Percentiles rank a stretch among this genome's conserved stretches.
Conservation (phyloP, 805 yeast genomes). For the Saccharomycopsis selenospora region DNA sequence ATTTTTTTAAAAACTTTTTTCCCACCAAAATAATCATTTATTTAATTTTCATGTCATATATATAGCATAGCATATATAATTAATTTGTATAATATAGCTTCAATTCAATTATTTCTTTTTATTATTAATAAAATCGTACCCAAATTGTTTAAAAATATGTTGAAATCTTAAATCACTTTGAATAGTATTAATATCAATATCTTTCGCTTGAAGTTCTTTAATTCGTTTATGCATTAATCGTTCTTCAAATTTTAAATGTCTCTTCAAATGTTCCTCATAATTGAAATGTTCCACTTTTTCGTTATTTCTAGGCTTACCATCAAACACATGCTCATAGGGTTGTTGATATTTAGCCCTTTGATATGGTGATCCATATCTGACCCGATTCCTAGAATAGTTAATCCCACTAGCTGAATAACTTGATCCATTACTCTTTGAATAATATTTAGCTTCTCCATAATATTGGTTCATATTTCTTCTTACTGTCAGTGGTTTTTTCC, state of each 20-base stretch:
- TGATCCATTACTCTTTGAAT: slow-evolving; percentile 24
- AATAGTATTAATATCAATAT: slow-evolving; percentile 5
- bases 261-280: slow-evolving; percentile 35
- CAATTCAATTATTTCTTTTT: no score
- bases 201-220: slow-evolving; percentile 2
- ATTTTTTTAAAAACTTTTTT: no score
- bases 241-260: slow-evolving; percentile 39
- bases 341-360: slow-evolving; percentile 20
- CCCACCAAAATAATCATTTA: no score
- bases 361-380: slow-evolving; percentile 20
- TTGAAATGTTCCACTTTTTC: slow-evolving; percentile 40
- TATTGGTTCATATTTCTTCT: slow-evolving; percentile 22
- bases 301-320: slow-evolving; percentile 33
- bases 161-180: slow-evolving; percentile 16
- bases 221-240: slow-evolving; percentile 31
- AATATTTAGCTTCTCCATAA: slow-evolving; percentile 34
- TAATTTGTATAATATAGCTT: no score
- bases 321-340: slow-evolving; percentile 23
- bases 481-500: not conserved
- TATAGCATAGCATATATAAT: no score
- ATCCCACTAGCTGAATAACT: slow-evolving; percentile 20
- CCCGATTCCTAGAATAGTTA: slow-evolving; percentile 20
- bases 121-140: no score
- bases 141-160: slow-evolving; percentile 7
- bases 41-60: no score